A percentile compares a stretch with the other conserved stretches of the same genome.
These are phyloP conservation scores for Saccharomyces paradoxus DNA, from an alignment of 805 yeast genomes.

Conservation along the genomic window DNA sequence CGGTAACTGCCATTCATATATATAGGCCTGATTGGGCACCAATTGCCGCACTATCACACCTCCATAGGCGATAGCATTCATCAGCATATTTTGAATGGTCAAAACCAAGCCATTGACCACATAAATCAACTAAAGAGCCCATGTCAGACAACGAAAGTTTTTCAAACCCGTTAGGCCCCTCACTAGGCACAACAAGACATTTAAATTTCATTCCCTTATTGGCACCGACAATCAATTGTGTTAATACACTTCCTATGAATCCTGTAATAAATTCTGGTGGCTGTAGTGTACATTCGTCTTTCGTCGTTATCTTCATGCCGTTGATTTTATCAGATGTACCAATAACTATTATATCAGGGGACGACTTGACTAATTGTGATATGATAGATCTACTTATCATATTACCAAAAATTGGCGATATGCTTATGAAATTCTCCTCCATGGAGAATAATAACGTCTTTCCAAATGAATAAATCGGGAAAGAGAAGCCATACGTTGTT, in stretches of 20 bases:
- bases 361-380: slow-evolving; percentile 15
- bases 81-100: slow-evolving; percentile 10
- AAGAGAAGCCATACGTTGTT: slow-evolving; percentile 8
- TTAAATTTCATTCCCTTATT: slow-evolving; percentile 8
- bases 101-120: slow-evolving; percentile 9
- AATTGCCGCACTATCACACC: slow-evolving; percentile 21
- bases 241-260: slow-evolving; percentile 38
- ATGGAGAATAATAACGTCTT: slow-evolving; percentile 17
- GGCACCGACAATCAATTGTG: slow-evolving; percentile 18
- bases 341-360: slow-evolving; percentile 6
- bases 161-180: slow-evolving; percentile 56
- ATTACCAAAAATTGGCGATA: slow-evolving; percentile 32
- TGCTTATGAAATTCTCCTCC: slow-evolving; percentile 24
- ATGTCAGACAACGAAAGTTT: slow-evolving; percentile 33
- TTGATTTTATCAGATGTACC: slow-evolving; percentile 27
- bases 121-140: slow-evolving; percentile 21
- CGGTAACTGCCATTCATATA: slow-evolving; percentile 8
- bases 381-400: slow-evolving; percentile 16
- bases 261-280: slow-evolving; percentile 64
- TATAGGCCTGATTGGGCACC: slow-evolving; percentile 30
- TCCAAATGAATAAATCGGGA: slow-evolving; percentile 16
- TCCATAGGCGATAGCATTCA: slow-evolving; percentile 27
- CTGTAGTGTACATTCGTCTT: slow-evolving; percentile 28
- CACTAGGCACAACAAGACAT: slow-evolving; percentile 37
- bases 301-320: slow-evolving; percentile 16